These are phyloP conservation scores for Alectoria sarmentosa DNA, from an alignment of 495 filamentous ascomycete genomes.

Conservation along the genomic window DNA sequence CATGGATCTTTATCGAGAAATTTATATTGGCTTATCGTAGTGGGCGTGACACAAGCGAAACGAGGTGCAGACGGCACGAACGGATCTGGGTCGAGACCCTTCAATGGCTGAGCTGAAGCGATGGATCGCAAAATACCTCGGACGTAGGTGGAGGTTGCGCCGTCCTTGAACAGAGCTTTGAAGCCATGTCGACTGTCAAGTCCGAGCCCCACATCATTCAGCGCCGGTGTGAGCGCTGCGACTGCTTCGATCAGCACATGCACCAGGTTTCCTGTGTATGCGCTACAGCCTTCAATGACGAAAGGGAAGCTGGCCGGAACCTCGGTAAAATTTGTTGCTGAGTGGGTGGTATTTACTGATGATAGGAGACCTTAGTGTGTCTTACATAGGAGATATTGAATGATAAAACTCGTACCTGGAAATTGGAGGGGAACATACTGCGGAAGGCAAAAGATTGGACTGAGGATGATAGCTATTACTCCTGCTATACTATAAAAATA, in stretches of 20 bases:
- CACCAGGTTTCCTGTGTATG: background rate
- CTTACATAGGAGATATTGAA: background rate
- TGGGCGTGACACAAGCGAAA: slow-evolving; percentile 15
- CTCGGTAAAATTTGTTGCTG: background rate
- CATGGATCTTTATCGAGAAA: background rate
- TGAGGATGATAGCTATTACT: background rate
- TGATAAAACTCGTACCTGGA: background rate
- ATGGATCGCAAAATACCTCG: background rate
- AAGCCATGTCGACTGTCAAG: background rate
- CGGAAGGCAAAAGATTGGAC: background rate
- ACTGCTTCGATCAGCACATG: background rate
- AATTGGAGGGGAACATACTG: background rate
- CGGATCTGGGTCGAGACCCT: background rate
- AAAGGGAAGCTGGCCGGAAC: background rate
- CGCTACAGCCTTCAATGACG: background rate
- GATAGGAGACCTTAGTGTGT: background rate
- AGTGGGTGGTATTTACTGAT: background rate
- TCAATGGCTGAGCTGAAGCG: background rate
- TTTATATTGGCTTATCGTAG: background rate
- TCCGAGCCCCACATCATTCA: background rate
- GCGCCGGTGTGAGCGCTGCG: background rate
- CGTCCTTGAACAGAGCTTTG: slow-evolving; percentile 4
- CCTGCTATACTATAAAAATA: background rate
- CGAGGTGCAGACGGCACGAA: background rate
- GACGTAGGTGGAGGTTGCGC: background rate